phyloP scores from a whole-genome alignment of 768 basidiomycete genomes.

The Lanmaoa rubissima region DNA sequence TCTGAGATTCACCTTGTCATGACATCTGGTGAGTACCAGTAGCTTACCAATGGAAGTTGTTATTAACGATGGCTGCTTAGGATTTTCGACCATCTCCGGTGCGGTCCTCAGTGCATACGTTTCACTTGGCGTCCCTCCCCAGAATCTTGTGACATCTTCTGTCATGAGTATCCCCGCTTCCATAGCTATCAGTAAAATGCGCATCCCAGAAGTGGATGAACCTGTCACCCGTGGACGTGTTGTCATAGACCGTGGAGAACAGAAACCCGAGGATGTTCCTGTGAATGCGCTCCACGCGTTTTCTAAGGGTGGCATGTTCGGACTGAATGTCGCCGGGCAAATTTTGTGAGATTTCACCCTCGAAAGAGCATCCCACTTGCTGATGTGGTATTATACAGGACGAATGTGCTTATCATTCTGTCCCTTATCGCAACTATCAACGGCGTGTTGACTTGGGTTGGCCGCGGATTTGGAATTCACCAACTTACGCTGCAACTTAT shows the following conservation, averaged over 20 bases:
- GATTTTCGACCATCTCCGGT: slow-evolving; percentile 91
- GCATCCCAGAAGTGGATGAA: slow-evolving; percentile 79
- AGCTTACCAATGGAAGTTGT: background rate
- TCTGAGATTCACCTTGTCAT: slow-evolving; percentile 86
- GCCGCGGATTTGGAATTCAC: slow-evolving; percentile 80
- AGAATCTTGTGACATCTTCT: slow-evolving; percentile 82
- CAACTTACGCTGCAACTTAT: slow-evolving; percentile 81
- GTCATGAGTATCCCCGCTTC: slow-evolving; percentile 96
- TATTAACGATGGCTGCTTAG: slow-evolving; percentile 24
- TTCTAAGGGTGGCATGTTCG: slow-evolving; percentile 80
- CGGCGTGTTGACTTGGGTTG: slow-evolving; percentile 86
- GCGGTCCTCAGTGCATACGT: slow-evolving; percentile 88
- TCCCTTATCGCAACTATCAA: slow-evolving; percentile 81
- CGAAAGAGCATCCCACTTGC: background rate
- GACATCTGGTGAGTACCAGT: slow-evolving; percentile 62
- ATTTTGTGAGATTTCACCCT: slow-evolving; percentile 56
- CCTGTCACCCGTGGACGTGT: slow-evolving; percentile 83
- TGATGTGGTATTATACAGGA: slow-evolving; percentile 38
- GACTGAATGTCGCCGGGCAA: slow-evolving; percentile 82
- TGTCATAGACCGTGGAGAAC: slow-evolving; percentile 75
- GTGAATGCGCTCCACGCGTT: slow-evolving; percentile 89
- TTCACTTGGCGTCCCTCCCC: slow-evolving; percentile 68
- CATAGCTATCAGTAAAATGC: slow-evolving; percentile 88
- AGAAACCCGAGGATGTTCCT: slow-evolving; percentile 49
- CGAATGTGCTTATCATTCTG: slow-evolving; percentile 83